These are phyloP conservation scores for Silene conica DNA, from an alignment of 148 eudicot genomes.

Conservation along the genomic window DNA sequence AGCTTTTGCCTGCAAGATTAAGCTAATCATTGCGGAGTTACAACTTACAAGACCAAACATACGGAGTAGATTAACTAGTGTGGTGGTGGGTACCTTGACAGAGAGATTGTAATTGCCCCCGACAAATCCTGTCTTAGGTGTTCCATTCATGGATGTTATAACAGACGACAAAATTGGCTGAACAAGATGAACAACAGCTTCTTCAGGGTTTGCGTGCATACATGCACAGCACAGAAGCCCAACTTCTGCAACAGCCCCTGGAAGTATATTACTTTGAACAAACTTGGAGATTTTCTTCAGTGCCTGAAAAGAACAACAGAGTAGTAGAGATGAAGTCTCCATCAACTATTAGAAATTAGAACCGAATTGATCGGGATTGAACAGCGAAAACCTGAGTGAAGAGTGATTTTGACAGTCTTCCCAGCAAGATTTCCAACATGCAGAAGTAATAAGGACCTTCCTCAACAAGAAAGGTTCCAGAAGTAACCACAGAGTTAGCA, in stretches of 20 bases:
- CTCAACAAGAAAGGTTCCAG: slow-evolving; percentile 95
- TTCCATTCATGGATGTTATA: slow-evolving; percentile 70
- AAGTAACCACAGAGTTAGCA: slow-evolving; percentile 49
- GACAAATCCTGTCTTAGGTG: slow-evolving; percentile 79
- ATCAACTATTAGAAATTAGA: background rate
- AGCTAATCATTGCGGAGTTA: slow-evolving; percentile 9
- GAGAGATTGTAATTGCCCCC: slow-evolving; percentile 43
- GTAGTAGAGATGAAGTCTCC: background rate
- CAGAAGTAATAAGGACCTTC: slow-evolving; percentile 96
- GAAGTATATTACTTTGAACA: slow-evolving; percentile 82
- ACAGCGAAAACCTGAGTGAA: slow-evolving; percentile 64
- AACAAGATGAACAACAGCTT: slow-evolving; percentile 72
- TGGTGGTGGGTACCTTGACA: slow-evolving; percentile 33
- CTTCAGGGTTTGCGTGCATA: slow-evolving; percentile 78
- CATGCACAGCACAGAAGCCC: slow-evolving; percentile 98
- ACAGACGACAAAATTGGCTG: slow-evolving; percentile 66
- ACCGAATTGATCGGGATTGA: slow-evolving; percentile 12
- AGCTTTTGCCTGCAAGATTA: slow-evolving; percentile 48
- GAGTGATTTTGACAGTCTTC: slow-evolving; percentile 84
- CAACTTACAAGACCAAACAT: slow-evolving; percentile 13
- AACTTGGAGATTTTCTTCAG: slow-evolving; percentile 85
- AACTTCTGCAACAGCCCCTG: slow-evolving; percentile 95
- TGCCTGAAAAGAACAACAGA: slow-evolving; percentile 44
- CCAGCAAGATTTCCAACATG: slow-evolving; percentile 91
- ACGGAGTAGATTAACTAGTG: background rate